A percentile compares a stretch with the other conserved stretches of the same genome.
Conservation (phyloP, 805 yeast species). For the Jamesozyma rosinii region DNA sequence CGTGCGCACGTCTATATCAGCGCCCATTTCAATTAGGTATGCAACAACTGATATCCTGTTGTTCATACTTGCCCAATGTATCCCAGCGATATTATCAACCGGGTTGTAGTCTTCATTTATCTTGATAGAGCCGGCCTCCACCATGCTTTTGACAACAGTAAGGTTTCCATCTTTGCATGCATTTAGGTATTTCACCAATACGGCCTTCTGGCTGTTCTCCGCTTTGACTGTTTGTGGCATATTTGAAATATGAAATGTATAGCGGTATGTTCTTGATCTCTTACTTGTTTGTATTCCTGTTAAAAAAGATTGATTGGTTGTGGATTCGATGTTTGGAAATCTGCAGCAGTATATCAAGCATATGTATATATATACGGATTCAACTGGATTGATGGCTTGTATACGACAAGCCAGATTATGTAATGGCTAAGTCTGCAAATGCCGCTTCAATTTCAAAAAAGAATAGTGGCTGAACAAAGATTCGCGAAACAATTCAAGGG, state of each 20-base stretch:
- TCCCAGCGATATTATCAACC: slow-evolving; percentile 38
- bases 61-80: slow-evolving; percentile 88
- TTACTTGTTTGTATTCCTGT: too few species aligned
- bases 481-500: too few species aligned
- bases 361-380: too few species aligned
- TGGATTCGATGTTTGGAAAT: too few species aligned
- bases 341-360: too few species aligned
- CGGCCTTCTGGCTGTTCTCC: slow-evolving; percentile 17
- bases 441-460: too few species aligned
- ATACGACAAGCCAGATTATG: too few species aligned
- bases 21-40: slow-evolving; percentile 54
- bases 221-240: neutral
- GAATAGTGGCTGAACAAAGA: too few species aligned
- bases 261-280: too few species aligned
- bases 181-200: slow-evolving; percentile 1
- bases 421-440: too few species aligned
- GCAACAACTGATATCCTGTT: slow-evolving; percentile 55
- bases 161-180: slow-evolving; percentile 54
- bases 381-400: too few species aligned
- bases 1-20: slow-evolving; percentile 40
- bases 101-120: slow-evolving; percentile 29
- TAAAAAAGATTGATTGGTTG: too few species aligned
- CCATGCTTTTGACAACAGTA: slow-evolving; percentile 37
- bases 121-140: slow-evolving; percentile 34
- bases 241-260: neutral